These are phyloP conservation scores for Russula olivacea DNA, from an alignment of 768 basidiomycete genomes.

Conservation along the genomic window DNA sequence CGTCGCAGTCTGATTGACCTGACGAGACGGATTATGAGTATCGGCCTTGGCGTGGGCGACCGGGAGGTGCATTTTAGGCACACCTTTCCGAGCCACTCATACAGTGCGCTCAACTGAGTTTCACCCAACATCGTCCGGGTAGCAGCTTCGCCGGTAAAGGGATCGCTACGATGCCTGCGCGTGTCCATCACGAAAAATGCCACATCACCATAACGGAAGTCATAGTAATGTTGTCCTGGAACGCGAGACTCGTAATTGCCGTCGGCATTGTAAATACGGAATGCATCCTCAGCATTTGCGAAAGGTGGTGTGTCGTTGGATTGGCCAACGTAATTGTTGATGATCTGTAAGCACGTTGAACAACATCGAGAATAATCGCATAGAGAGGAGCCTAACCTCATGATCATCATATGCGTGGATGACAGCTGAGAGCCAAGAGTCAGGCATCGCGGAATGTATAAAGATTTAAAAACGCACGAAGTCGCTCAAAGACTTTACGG, in stretches of 20 bases:
- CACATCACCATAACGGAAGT: slow-evolving; percentile 58
- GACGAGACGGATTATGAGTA: neutral
- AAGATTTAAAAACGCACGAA: slow-evolving; percentile 46
- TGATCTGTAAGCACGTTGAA: slow-evolving; percentile 37
- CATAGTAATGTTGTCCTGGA: slow-evolving; percentile 47
- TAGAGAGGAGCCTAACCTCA: slow-evolving; percentile 37
- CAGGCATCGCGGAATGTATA: neutral
- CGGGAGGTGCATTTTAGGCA: slow-evolving; percentile 1
- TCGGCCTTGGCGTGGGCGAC: neutral
- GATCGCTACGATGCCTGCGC: slow-evolving; percentile 48
- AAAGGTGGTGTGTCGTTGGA: slow-evolving; percentile 52
- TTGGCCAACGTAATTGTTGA: slow-evolving; percentile 61
- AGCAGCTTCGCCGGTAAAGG: slow-evolving; percentile 34
- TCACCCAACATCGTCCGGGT: slow-evolving; percentile 65
- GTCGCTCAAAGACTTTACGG: slow-evolving; percentile 57
- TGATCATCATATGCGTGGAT: slow-evolving; percentile 71
- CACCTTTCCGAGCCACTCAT: slow-evolving; percentile 57
- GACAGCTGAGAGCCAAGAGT: slow-evolving; percentile 41
- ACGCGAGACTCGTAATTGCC: slow-evolving; percentile 53
- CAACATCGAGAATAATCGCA: neutral
- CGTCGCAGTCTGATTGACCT: slow-evolving; percentile 63
- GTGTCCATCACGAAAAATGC: slow-evolving; percentile 81
- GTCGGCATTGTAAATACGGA: slow-evolving; percentile 54
- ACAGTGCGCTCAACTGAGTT: slow-evolving; percentile 52
- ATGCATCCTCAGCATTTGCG: slow-evolving; percentile 54